Evolutionary conservation across 495 filamentous ascomycete species (phyloP), one percentile per base, ranked within the genome.

Genomic region (Bryoglossum gracile): DNA sequence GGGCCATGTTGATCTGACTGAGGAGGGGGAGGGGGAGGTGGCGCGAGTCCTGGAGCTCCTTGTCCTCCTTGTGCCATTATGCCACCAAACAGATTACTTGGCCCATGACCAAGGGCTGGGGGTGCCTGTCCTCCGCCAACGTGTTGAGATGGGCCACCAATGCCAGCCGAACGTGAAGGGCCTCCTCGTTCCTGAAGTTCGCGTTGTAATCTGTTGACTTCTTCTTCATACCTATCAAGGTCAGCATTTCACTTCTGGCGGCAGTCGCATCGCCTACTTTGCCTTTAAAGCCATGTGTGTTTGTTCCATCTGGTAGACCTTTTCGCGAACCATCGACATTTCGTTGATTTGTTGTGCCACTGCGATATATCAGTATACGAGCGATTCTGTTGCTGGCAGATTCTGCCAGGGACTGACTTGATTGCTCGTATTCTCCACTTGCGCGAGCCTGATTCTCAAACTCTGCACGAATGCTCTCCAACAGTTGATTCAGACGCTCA

Each of bases 11-110:
- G 71, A 38, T 78, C 68, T 54, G 72, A 70, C 52, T 79, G 74
- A 56, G 78, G 76, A 32, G n/a, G n/a, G n/a, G n/a, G 74, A 56
- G 78, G 76, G 5, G 59, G 81, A 51, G 87, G 88, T 59, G 90
- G 92, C 46, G 88, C 89, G 61, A 95, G 84, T 54, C 84, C 83
- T 49, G 88, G 86, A 11, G 77, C 81, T 51, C 84, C 88, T 72
- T 89, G 89, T 58, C 80, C 82, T 61, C 82, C 84, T 66, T 83
- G 84, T 51, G 92, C 77, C 86, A 98, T 96, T 56, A 98, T 95
- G 19, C 87, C 88, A 54, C 89, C 85, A 61, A 98, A 97, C 32
- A 96, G 73, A 63, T 94, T 90, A 64, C 81, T 89, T 21, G 86
- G 84, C 32, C 92, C 89, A 62, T 92, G 85, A n/a, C 89, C 89